Conservation (phyloP, 2,329 filamentous ascomycete genomes). For the Neopestalotiopsis rosae region DNA sequence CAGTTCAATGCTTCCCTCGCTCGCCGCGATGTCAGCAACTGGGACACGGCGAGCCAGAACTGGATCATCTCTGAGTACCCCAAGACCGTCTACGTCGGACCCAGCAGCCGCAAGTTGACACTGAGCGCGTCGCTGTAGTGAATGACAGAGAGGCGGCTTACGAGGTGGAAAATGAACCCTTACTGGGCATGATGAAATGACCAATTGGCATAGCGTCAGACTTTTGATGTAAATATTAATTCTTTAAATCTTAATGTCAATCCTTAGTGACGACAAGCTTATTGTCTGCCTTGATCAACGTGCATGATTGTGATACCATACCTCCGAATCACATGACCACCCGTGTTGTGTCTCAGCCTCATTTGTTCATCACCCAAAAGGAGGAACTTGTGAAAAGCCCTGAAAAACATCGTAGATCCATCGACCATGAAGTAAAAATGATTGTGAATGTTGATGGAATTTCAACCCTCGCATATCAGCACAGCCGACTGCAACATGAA, state of each 20-base stretch:
- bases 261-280: not conserved
- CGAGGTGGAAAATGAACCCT: too few relatives aligned
- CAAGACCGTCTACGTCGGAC: slow-evolving; percentile 62
- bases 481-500: not conserved
- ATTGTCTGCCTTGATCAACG: too few relatives aligned
- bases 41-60: slow-evolving; percentile 81
- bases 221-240: slow-evolving; percentile 12
- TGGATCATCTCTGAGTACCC: slow-evolving; percentile 69
- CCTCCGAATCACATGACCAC: too few relatives aligned
- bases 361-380: too few relatives aligned
- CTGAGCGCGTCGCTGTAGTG: slow-evolving; percentile 40
- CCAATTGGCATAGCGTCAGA: not conserved
- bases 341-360: too few relatives aligned
- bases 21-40: slow-evolving; percentile 84
- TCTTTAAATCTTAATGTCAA: slow-evolving; percentile 9
- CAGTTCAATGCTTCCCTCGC: slow-evolving; percentile 74
- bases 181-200: not conserved
- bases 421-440: too few relatives aligned
- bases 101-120: slow-evolving; percentile 60
- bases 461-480: not conserved
- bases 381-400: too few relatives aligned
- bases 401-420: too few relatives aligned
- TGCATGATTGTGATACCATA: too few relatives aligned
- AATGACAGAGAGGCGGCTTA: not conserved
- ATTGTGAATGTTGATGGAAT: not conserved